Base-by-base conservation (phyloP, 805 yeast genomes). In the Ogataea methanolica region DNA sequence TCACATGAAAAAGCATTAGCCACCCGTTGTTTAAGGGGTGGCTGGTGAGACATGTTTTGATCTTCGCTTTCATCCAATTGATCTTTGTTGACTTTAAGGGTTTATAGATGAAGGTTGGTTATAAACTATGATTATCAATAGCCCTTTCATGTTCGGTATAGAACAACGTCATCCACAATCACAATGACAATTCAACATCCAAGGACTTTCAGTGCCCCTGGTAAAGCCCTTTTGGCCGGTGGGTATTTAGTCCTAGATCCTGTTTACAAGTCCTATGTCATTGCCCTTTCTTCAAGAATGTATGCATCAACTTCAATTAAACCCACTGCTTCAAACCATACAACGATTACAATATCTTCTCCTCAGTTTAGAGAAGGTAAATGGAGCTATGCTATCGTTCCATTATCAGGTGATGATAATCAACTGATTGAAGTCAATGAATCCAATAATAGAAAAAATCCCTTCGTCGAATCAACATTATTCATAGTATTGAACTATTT, bases 181-280 rank as follows among this genome's bases (percentile, higher is more conserved):
- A 19, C 15, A 34, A 47, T 47, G 51, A 14, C 33, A 11, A 9
- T 33, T 8, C 40, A 34, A 45, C 9, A 19, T 19, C 16, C 22
- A 53, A 67, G 69, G 46, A 88, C 83, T 8, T 92, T 80, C 62
- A 86, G 96, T 60, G 95, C 98, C 0, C 97, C 99, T 0, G 97
- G 98, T 0, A 94, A 94, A 65, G 98, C 97, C 1, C 71, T 94
- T 26, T 58, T 94, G 12, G 97, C 94, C 0, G 99, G 99, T 17
- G 99, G 99, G 0, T 94, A 94, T 62, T 73, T 94, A 33, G 98
- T 94, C 0, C 70, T 94, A 19, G 94, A 87, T 49, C 91, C 91
- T 0, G 66, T 65, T 35, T 91, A 85, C 68, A 68, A 73, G 41
- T 81, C 96, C 0, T 86, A 83, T 62, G 96, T 88, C 4, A 82